Percentiles rank a stretch among this genome's conserved stretches.
Evolutionary conservation across 176 grass and related monocot species (phyloP).

Genomic region (Oryza nivara): DNA sequence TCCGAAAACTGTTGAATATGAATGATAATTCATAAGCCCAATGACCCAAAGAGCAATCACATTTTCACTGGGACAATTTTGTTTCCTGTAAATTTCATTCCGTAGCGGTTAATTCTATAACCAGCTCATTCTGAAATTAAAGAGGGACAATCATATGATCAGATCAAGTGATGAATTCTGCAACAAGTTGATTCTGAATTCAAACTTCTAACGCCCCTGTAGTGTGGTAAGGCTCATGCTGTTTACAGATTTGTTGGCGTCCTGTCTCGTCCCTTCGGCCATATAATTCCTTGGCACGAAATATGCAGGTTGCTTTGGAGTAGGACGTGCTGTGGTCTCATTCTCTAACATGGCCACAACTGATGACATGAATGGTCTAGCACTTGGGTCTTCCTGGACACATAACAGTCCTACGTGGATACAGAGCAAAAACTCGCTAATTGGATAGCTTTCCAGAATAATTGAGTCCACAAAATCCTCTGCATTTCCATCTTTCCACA

Average conservation of each 20-base stretch:
- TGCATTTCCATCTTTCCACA: conserved; percentile 55
- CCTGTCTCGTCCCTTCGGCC: too few species aligned
- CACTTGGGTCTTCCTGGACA: conserved; percentile 54
- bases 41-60: too few species aligned
- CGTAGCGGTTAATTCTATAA: too few species aligned
- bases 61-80: too few species aligned
- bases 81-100: too few species aligned
- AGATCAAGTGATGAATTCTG: too few species aligned
- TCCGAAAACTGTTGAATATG: too few species aligned
- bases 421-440: conserved; percentile 41
- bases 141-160: too few species aligned
- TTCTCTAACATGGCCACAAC: conserved; percentile 57
- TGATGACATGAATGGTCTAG: conserved; percentile 57
- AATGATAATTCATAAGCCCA: too few species aligned
- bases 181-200: too few species aligned
- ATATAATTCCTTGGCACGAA: too few species aligned
- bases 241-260: conserved; percentile 22
- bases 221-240: conserved; percentile 11
- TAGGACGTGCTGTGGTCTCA: conserved; percentile 3
- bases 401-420: conserved; percentile 59
- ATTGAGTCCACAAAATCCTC: conserved; percentile 45
- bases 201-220: conserved; percentile 7
- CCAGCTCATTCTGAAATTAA: too few species aligned
- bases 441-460: neutral
- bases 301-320: conserved; percentile 41